Evolutionary conservation across 2,329 filamentous ascomycete genomes (phyloP), one percentile per base, ranked within the genome.

Genomic region (Alternaria incomplexa): DNA sequence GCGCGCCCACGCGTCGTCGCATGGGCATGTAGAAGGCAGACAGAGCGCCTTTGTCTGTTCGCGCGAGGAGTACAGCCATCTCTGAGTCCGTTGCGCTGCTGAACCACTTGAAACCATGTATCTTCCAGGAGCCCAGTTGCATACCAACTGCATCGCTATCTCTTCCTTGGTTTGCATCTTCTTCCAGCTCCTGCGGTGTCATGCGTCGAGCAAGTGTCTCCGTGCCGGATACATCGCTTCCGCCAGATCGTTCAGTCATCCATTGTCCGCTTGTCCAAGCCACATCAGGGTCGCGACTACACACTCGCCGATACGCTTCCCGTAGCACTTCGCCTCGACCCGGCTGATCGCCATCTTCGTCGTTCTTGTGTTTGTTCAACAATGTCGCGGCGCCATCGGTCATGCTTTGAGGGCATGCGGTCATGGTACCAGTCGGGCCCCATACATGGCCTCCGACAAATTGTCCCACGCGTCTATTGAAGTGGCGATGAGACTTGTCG

Each of bases 261-360:
- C 91, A 93, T 74, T 93, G 90, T 0, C 90, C 90, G 44, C 87
- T 90, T 0, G 90, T 93, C 90, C 90, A 93, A 0, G 87, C 86
- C 17, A 78, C 67, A 0, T 70, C 58, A 0, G 82, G 79, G 56
- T 90, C 83, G 5, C 85, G 81, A 5, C 85, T 87, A 1, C 81
- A 86, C 4, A 91, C 79, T 12, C 85, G 84, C 6, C 79, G 72
- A 65, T 84, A 88, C 4, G 86, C 86, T 44, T 86, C 82, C 40
- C 84, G 80, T 51, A 89, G 83, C 0, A 88, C 84, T 17, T 68
- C 67, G 8, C 79, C 78, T 4, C 72, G 68, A 5, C 75, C 75
- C 2, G 67, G 64, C 47, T 77, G 73, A 22, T 76, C 71, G 0
- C 65, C 68, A 64, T 77, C 75, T 4, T 46, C 30, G 51, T 72